Percentiles rank a stretch among this genome's conserved stretches.
Conservation (phyloP, 352 stramenopile genomes). For the Globisporangium cylindrosporum region DNA sequence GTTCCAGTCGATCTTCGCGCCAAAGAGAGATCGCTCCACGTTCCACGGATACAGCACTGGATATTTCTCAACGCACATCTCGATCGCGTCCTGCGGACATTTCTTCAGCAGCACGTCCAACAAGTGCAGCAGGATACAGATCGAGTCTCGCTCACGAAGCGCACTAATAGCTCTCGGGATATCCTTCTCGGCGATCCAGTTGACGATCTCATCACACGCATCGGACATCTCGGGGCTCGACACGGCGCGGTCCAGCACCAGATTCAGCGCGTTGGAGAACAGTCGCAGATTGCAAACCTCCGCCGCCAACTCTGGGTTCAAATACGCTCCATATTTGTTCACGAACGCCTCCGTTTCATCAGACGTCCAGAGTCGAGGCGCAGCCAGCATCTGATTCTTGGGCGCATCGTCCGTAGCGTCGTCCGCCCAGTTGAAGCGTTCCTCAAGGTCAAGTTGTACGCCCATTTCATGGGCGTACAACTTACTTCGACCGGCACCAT, state of each 20-base stretch:
- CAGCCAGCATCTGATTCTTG: conserved; percentile 14
- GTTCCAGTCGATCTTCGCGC: conserved; percentile 38
- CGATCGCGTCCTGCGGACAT: conserved; percentile 60
- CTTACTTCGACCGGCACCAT: conserved; percentile 22
- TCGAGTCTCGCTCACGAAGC: conserved; percentile 53
- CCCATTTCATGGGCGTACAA: conserved; percentile 74
- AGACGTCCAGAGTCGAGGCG: conserved; percentile 26
- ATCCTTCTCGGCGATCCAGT: conserved; percentile 70
- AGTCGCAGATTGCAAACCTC: conserved; percentile 74
- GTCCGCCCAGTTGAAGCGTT: conserved; percentile 28
- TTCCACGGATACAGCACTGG: conserved; percentile 78
- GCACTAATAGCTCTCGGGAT: conserved; percentile 38
- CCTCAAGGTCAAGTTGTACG: conserved; percentile 34
- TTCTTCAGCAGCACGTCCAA: conserved; percentile 84
- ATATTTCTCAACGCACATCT: conserved; percentile 70
- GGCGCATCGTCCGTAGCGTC: conserved; percentile 10
- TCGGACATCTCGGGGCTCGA: conserved; percentile 77
- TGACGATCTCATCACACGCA: conserved; percentile 76
- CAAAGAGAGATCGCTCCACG: conserved; percentile 76
- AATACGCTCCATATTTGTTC: conserved; percentile 79
- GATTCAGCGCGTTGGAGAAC: conserved; percentile 59
- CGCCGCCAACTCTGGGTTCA: conserved; percentile 79
- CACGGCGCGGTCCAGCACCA: conserved; percentile 75
- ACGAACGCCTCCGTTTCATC: conserved; percentile 71
- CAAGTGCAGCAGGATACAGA: conserved; percentile 75